A percentile compares a stretch with the other conserved stretches of the same genome.
Conservation (phyloP, 2,329 filamentous ascomycete species). For the Neofusicoccum kwambonambiense region DNA sequence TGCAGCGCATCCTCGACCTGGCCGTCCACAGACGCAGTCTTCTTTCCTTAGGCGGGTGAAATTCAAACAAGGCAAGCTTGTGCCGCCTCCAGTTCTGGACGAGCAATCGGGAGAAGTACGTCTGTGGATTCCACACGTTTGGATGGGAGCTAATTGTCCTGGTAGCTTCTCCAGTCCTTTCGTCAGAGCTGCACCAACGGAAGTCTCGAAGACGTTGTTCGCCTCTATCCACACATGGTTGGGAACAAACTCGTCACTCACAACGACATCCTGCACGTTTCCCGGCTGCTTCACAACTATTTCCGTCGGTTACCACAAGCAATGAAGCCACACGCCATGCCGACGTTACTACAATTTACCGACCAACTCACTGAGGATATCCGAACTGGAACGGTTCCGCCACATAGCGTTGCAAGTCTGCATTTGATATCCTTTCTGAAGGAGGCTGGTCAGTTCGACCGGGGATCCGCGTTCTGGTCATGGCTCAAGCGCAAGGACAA, state of each 20-base stretch:
- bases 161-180: neutral
- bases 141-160: neutral
- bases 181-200: neutral
- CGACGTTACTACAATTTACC: neutral
- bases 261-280: constrained; percentile 1
- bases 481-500: constrained; percentile 48
- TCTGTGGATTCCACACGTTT: no score
- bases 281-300: neutral
- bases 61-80: neutral
- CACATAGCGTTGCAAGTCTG: constrained; percentile 41
- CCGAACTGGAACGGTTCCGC: constrained; percentile 32
- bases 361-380: constrained; percentile 33
- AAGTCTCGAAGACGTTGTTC: neutral
- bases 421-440: constrained; percentile 50
- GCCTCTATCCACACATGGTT: neutral
- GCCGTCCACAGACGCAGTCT: constrained; percentile 3
- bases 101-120: neutral
- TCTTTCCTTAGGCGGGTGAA: neutral
- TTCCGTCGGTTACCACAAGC: neutral
- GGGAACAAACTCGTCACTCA: neutral
- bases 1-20: neutral
- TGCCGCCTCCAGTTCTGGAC: neutral
- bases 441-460: constrained; percentile 40
- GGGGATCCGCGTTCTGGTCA: constrained; percentile 46
- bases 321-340: neutral